Percentiles rank a stretch among this genome's conserved stretches.
These are phyloP conservation scores for Cyberlindnera sargentensis DNA, from an alignment of 805 yeast species.

Conservation along the genomic window DNA sequence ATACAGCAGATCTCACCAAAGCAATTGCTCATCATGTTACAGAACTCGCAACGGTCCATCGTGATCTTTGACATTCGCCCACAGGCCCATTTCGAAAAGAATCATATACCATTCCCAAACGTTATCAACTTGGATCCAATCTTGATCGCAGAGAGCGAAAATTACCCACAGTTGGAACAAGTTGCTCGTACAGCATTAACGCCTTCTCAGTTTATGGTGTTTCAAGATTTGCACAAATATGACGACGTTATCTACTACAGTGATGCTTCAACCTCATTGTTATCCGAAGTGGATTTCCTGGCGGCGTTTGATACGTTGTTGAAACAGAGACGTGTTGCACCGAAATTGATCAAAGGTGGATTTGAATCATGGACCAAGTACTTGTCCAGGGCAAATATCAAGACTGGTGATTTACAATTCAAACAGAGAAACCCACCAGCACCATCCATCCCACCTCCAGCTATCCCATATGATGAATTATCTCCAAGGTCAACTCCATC, in stretches of 20 bases:
- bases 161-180: constrained; percentile 23
- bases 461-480: constrained; percentile 6
- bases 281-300: constrained; percentile 26
- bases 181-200: constrained; percentile 3
- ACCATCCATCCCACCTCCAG: constrained; percentile 23
- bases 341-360: constrained; percentile 36
- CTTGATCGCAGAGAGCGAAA: constrained; percentile 27
- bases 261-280: constrained; percentile 29
- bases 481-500: constrained; percentile 6
- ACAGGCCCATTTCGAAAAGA: constrained; percentile 24
- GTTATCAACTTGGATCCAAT: constrained; percentile 36
- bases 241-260: constrained; percentile 33
- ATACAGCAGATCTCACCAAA: constrained; percentile 45
- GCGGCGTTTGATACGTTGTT: constrained; percentile 23
- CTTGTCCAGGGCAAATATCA: constrained; percentile 24
- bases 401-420: constrained; percentile 15
- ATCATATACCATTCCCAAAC: constrained; percentile 32
- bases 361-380: constrained; percentile 36
- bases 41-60: constrained; percentile 33
- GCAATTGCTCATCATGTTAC: constrained; percentile 34
- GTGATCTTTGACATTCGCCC: constrained; percentile 36
- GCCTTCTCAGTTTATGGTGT: constrained; percentile 12
- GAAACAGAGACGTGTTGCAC: constrained; percentile 5
- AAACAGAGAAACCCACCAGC: constrained; percentile 24
- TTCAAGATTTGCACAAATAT: constrained; percentile 26